Evolutionary conservation across 1,284 basidiomycete species (phyloP), one percentile per base, ranked within the genome.

Genomic region (Ceratorhiza oryzae-sativae): DNA sequence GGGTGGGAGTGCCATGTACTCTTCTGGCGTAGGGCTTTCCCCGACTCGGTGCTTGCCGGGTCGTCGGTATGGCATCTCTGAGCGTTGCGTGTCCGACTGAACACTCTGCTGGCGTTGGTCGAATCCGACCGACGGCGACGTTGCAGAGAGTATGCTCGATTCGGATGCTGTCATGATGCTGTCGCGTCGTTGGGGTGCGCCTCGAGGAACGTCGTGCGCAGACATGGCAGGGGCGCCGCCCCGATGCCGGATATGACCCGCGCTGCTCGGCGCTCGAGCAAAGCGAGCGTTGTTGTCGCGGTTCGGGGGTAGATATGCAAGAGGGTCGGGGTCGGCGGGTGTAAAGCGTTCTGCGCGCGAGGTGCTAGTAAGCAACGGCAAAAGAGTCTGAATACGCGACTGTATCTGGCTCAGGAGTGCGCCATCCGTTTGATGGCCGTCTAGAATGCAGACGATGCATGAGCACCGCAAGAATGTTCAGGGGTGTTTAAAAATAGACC

Each of bases 321-420:
- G 65, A 13, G 51, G 25, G 25, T 32, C 65, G n/a, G 51, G n/a
- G 34, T 5, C 58, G 5, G 58, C 13, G 20, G 2, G 42, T n/a
- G 53, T 20, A 23, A 41, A 32, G 55, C 41, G 53, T 39, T 58
- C 65, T 70, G 65, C 53, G 55, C 65, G 51, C 65, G 65, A 70
- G 65, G 53, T 56, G 65, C 65, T 70, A n/a, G 65, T 70, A 56
- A 70, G 65, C 65, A 58, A 46, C 23, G 65, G 65, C 55, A 70
- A 55, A 36, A 70, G 32, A 5, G 65, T 53, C 55, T 58, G 65
- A 36, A 70, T 56, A 58, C 53, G 65, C 30, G 65, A 70, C 25
- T 70, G 65, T 39, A 70, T 70, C 30, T 70, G 51, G 53, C 56
- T 42, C 25, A 55, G 30, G 23, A 56, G 49, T 39, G 32, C 65